Base-by-base conservation (phyloP, 2,329 filamentous ascomycete species). In the Alternaria hordeiaustralica region DNA sequence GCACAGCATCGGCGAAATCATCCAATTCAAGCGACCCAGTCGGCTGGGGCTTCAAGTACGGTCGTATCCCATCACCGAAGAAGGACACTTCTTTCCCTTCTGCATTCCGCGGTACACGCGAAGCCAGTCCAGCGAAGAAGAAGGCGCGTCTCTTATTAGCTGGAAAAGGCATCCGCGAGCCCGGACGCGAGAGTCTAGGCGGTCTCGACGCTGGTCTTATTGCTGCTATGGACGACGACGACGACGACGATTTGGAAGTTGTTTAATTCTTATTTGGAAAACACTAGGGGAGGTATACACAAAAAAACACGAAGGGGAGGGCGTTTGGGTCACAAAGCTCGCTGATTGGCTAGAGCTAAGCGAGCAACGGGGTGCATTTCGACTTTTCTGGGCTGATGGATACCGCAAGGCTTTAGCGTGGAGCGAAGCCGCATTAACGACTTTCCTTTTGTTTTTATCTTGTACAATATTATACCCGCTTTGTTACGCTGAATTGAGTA, bases 231-330 rank as follows among this genome's bases (percentile, higher is more conserved):
- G 79, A 81, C 45, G 79, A 81, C 13, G 81, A 82, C 51, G 82
- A 84, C 47, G 83, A 84, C 71, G 82, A 84, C 71, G 83, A 82
- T 61, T 75, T 85, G 78, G 83, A 85, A 69, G 81, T 85, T 73
- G 77, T 85, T 70, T 83, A 57, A 75, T 67, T 63, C 45, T 81
- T 63, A 21, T 21, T 57, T 79, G 61, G 66, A 55, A 70, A 71
- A 68, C 60, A 58, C 59, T 49, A 49, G 49, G 49, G 49, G 49
- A 53, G 49, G 49, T 6, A 53, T 47, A 30, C 44, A 21, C 44
- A 21, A 55, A 49, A 64, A 58, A 53, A 51, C 26, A 53, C 18
- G 45, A 50, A 26, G 49, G 43, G 51, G 54, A 63, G 55, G 69
- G 69, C 69, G 71, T 75, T 73, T 36, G 45, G 58, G 54, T 63